Evolutionary conservation across 345 rosid species (phyloP).

Genomic region (Theobroma cacao): DNA sequence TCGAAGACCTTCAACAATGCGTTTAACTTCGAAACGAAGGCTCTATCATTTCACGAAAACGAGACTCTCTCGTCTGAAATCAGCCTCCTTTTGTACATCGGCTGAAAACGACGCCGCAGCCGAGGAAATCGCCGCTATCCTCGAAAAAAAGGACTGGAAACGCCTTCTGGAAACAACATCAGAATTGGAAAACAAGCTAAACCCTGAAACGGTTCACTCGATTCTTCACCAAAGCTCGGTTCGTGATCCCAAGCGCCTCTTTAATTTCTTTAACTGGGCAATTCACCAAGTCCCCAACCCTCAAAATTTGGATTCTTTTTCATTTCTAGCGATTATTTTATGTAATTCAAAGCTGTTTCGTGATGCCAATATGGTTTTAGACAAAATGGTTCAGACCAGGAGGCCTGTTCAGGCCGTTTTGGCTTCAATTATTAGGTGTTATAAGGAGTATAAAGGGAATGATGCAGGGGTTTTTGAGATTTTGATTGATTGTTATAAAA

Average conservation of each 20-base stretch:
- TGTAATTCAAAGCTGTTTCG: constrained; percentile 45
- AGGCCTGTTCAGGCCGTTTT: constrained; percentile 42
- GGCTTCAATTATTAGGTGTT: constrained; percentile 46
- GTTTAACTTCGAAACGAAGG: not conserved
- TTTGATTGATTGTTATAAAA: constrained; percentile 55
- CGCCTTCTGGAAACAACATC: constrained; percentile 36
- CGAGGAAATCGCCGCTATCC: constrained; percentile 41
- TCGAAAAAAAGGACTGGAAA: constrained; percentile 50
- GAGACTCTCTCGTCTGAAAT: not conserved
- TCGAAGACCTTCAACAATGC: not conserved
- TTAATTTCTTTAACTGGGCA: constrained; percentile 66
- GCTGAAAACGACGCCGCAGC: constrained; percentile 17
- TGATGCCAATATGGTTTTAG: constrained; percentile 39
- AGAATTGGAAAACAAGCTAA: constrained; percentile 33
- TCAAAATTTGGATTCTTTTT: constrained; percentile 50
- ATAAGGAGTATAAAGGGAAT: constrained; percentile 26
- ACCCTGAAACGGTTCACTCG: constrained; percentile 61
- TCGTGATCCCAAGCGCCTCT: constrained; percentile 50
- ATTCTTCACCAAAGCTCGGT: constrained; percentile 44
- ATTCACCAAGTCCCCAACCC: constrained; percentile 30
- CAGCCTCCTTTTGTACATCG: not conserved
- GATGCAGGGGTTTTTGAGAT: constrained; percentile 38
- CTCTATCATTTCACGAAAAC: not conserved
- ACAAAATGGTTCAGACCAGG: constrained; percentile 41
- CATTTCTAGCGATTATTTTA: constrained; percentile 45